Conservation (phyloP, 2,329 filamentous ascomycete species). For the Monilinia laxa region DNA sequence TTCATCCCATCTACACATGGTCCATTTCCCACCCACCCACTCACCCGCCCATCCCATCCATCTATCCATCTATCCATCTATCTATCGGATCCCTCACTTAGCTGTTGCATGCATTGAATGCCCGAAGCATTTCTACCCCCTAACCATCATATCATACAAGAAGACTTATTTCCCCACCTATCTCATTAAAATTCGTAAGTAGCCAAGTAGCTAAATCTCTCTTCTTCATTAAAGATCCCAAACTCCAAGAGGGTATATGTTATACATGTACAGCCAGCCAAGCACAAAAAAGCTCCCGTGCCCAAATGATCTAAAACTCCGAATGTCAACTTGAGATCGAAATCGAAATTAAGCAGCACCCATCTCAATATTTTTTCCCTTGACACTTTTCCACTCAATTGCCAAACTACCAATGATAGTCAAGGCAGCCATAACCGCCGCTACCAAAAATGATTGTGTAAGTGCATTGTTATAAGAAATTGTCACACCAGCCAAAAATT, state of each 20-base stretch:
- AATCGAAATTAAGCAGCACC: conserved; percentile 30
- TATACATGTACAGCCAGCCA: not conserved
- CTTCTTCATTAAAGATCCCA: not conserved
- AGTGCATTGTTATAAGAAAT: conserved; percentile 58
- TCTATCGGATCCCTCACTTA: not conserved
- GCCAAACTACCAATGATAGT: conserved; percentile 16
- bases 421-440: conserved; percentile 7
- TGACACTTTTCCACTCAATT: conserved; percentile 48
- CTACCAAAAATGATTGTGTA: conserved; percentile 55
- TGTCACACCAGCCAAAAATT: conserved; percentile 55
- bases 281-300: not conserved
- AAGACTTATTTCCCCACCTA: too few species aligned
- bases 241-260: conserved; percentile 15
- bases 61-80: not conserved
- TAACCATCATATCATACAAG: not conserved
- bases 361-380: conserved; percentile 43
- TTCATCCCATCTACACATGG: not conserved
- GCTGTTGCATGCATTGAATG: not conserved
- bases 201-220: not conserved
- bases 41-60: not conserved
- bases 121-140: not conserved
- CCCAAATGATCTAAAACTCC: not conserved
- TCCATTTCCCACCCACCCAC: not conserved
- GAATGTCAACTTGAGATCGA: not conserved
- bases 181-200: not conserved